Conservation (phyloP, 1,284 basidiomycete species). For the Cystobasidium sp. region DNA sequence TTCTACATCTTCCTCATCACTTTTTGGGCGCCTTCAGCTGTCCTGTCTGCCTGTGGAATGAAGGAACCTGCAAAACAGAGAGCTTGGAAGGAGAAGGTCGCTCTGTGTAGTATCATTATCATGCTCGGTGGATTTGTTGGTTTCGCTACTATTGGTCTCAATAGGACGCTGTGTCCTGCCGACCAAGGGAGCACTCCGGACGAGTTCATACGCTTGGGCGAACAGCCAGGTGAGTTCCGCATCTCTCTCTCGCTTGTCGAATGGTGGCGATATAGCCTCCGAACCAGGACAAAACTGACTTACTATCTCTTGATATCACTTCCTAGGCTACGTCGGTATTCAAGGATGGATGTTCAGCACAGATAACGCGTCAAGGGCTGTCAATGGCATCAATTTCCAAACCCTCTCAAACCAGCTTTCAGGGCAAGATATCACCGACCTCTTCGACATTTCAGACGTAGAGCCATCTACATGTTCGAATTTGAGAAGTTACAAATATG, state of each 20-base stretch:
- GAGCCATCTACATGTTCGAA: constrained; percentile 70
- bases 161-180: constrained; percentile 85
- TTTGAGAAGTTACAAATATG: constrained; percentile 66
- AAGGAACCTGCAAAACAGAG: constrained; percentile 70
- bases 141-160: constrained; percentile 93
- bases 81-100: constrained; percentile 98
- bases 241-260: not conserved
- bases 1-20: constrained; percentile 79
- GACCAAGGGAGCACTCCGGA: constrained; percentile 50
- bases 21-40: constrained; percentile 84
- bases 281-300: constrained; percentile 28
- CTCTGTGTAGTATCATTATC: constrained; percentile 83
- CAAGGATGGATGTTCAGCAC: constrained; percentile 79
- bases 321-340: constrained; percentile 71
- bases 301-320: not conserved
- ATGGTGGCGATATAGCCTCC: constrained; percentile 9
- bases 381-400: constrained; percentile 65
- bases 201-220: constrained; percentile 47
- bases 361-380: constrained; percentile 60
- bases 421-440: constrained; percentile 85
- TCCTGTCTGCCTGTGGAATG: constrained; percentile 76
- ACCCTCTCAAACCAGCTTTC: constrained; percentile 65
- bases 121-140: constrained; percentile 79
- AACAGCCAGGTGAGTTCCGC: constrained; percentile 45
- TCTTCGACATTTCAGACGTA: constrained; percentile 72